phyloP scores from a whole-genome alignment of 2,329 filamentous ascomycete genomes.

The Claviceps maximensis region DNA sequence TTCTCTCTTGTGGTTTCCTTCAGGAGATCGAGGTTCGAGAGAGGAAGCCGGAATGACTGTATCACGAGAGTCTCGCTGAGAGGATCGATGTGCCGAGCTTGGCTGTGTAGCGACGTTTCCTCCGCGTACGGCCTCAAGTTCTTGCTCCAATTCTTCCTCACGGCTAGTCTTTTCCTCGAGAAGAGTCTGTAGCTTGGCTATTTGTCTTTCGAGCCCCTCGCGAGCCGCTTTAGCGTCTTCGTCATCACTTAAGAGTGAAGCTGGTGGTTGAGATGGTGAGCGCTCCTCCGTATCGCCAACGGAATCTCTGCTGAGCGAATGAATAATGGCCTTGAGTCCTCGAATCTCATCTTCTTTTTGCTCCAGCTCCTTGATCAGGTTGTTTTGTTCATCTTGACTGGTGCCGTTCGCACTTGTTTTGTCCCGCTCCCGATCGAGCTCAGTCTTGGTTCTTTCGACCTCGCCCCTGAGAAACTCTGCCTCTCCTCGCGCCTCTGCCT shows the following conservation, averaged over 20 bases:
- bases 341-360: slow-evolving; percentile 96
- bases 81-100: slow-evolving; percentile 35
- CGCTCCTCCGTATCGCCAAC: slow-evolving; percentile 29
- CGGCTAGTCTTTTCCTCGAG: slow-evolving; percentile 58
- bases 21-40: slow-evolving; percentile 32
- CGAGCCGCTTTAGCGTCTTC: slow-evolving; percentile 19
- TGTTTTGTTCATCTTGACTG: slow-evolving; percentile 28
- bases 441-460: slow-evolving; percentile 79
- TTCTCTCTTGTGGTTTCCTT: slow-evolving; percentile 32
- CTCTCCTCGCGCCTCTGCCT: slow-evolving; percentile 89
- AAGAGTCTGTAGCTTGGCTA: slow-evolving; percentile 61
- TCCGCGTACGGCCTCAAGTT: slow-evolving; percentile 55
- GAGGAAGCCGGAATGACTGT: slow-evolving; percentile 47
- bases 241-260: slow-evolving; percentile 21
- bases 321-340: slow-evolving; percentile 93
- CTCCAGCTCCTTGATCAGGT: slow-evolving; percentile 62
- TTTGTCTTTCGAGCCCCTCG: slow-evolving; percentile 66
- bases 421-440: slow-evolving; percentile 78
- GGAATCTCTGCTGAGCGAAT: slow-evolving; percentile 75
- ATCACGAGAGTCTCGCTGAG: slow-evolving; percentile 52
- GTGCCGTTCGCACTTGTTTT: slow-evolving; percentile 40
- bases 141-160: slow-evolving; percentile 77
- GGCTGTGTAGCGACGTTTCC: slow-evolving; percentile 15
- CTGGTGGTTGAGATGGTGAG: slow-evolving; percentile 16
- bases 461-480: slow-evolving; percentile 92